Base-by-base conservation (phyloP, 2,329 filamentous ascomycete species). In the Saccharata proteae region DNA sequence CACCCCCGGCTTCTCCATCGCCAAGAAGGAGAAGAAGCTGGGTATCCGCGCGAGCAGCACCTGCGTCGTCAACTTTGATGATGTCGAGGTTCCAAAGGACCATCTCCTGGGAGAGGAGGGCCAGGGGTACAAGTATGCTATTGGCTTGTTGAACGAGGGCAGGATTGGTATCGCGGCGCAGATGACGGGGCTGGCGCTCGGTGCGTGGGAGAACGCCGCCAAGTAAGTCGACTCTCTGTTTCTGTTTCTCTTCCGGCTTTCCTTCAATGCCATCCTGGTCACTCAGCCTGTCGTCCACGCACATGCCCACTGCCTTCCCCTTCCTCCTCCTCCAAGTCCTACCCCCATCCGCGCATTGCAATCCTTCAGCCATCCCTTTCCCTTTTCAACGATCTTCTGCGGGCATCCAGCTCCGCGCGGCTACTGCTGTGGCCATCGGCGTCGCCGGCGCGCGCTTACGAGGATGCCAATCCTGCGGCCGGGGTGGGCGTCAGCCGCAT, bases 1-100 rank as follows among this genome's bases (percentile, higher is more conserved):
- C 48, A 81, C 74, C 29, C 77, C 79, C 34, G 90, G 90, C 19
- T 94, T 98, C 67, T 77, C 74, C 38, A 92, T 98, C 49, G 85
- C 90, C 23, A 98, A 98, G 74, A 98, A 98, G 69, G 90, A 98
- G 69, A 96, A 96, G 79, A 98, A 98, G 69, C 77, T 98, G 29
- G 90, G 90, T 37, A 98, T 98, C 64, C 79, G 74, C 51, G 90
- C 90, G 32, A 92, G 82, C 62, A 92, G 82, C 63, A 98, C 90
- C 18, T 98, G 90, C 59, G 88, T 94, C 40, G 69, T 98, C 57
- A 96, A 83, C 69, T 93, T 98, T 47, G 90, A 98, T 59, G 90
- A 98, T 49, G 85, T 96, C 31, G 74, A 88, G 50, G 71, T 98
- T 22, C 85, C 90, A 39, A 78, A 77, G 58, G 81, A 78, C 50